Evolutionary conservation across 257 asterid species (phyloP).

Genomic region (Solanum chaucha): DNA sequence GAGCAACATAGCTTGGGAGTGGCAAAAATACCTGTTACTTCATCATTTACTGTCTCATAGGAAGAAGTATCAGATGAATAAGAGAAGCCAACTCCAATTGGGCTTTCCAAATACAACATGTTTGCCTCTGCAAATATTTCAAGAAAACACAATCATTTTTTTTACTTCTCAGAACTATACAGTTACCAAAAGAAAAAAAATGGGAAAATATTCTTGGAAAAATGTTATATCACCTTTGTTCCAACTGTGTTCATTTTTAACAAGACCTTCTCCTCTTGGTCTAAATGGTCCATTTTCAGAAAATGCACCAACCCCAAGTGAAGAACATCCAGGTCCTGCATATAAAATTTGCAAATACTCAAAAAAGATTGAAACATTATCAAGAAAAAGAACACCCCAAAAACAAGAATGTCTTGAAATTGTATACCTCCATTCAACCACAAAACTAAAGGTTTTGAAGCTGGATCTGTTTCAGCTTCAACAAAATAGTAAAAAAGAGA

Average conservation of each 20-base stretch:
- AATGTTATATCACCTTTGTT: constrained; percentile 31
- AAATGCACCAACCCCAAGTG: constrained; percentile 72
- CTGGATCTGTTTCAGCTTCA: constrained; percentile 46
- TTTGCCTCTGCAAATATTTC: constrained; percentile 45
- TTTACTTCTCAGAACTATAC: background rate
- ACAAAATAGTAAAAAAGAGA: constrained; percentile 57
- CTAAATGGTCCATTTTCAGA: constrained; percentile 76
- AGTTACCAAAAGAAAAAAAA: background rate
- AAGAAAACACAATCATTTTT: constrained; percentile 7
- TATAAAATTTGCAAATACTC: background rate
- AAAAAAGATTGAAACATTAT: background rate
- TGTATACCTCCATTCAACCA: constrained; percentile 67
- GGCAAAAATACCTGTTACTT: constrained; percentile 32
- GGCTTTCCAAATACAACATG: constrained; percentile 61
- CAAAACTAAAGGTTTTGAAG: constrained; percentile 49
- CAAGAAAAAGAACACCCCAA: background rate
- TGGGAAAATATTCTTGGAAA: background rate
- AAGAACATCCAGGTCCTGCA: constrained; percentile 73
- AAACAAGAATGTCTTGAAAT: background rate
- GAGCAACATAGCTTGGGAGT: background rate
- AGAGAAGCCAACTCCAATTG: constrained; percentile 68
- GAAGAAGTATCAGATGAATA: constrained; percentile 35
- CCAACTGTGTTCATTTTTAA: constrained; percentile 56
- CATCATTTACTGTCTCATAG: constrained; percentile 43
- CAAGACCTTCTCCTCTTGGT: constrained; percentile 39